Base-by-base conservation (phyloP, 2,329 filamentous ascomycete species). In the Neopestalotiopsis clavispora region DNA sequence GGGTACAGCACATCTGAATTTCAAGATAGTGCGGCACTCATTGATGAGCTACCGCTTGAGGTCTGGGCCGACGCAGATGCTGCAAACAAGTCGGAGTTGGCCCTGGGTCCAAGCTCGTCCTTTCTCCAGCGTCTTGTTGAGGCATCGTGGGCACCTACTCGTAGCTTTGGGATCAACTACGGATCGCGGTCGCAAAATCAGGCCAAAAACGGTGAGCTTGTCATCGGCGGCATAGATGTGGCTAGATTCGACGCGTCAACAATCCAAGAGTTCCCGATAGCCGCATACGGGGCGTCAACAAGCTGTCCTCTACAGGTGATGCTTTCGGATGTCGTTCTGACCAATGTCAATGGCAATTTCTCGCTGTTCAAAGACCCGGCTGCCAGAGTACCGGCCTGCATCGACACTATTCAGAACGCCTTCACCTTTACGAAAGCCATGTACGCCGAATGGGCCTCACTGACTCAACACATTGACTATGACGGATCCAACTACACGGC, bases 341-440 rank as follows among this genome's bases (percentile, higher is more conserved):
- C 65, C 65, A 72, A 72, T 65, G 61, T 66, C 14, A 45, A 72
- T 40, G 71, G 71, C 49, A 66, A 72, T 4, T 68, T 70, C 38
- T 71, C 71, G 1, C 67, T 72, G 2, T 70, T 69, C 63, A 61
- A 23, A 61, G 70, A 71, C 2, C n/a, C 67, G 4, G 69, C 57
- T 59, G 62, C 63, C 42, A 58, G 66, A 20, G 65, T 72, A 2
- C 68, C 71, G 2, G 71, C 71, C n/a, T 72, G 71, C 13, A 69
- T 72, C 28, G 71, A 72, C n/a, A 69, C 71, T 5, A 67, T 72
- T 2, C 71, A 72, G 13, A 72, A 71, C 45, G 67, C 69, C 61
- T 72, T 72, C 9, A 68, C 65, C 1, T 64, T 72, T 20, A 72
- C 71, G 1, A 67, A 67, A n/a, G 49, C 69, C 52, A 70, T 72